Conservation (phyloP, 257 asterid genomes). For the Cynanchum wilfordii region DNA sequence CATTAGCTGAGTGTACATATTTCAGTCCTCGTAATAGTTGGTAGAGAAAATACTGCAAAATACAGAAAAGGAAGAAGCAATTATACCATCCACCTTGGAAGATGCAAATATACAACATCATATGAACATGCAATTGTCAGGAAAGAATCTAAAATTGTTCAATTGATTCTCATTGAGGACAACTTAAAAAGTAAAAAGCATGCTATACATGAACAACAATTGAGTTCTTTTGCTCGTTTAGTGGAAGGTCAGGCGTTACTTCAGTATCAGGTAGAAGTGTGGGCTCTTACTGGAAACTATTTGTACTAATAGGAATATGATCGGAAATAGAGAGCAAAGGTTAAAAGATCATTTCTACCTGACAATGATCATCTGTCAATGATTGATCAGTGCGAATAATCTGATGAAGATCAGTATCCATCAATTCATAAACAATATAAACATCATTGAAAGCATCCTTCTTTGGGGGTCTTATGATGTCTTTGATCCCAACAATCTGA, state of each 20-base stretch:
- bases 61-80: not conserved
- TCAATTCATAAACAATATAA: slow-evolving; percentile 68
- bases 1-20: slow-evolving; percentile 86
- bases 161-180: not conserved
- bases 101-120: not conserved
- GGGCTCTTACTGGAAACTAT: not conserved
- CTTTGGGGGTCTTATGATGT: slow-evolving; percentile 67
- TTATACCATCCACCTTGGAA: not conserved
- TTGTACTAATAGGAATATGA: not conserved
- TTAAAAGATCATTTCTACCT: slow-evolving; percentile 31
- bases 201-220: not conserved
- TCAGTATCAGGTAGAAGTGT: not conserved
- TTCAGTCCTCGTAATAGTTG: slow-evolving; percentile 76
- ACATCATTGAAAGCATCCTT: slow-evolving; percentile 71
- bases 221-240: not conserved
- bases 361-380: slow-evolving; percentile 74
- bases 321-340: not conserved
- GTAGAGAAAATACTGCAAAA: slow-evolving; percentile 74
- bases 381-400: slow-evolving; percentile 78
- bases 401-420: slow-evolving; percentile 91
- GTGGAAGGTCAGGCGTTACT: not conserved
- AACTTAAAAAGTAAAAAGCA: not conserved
- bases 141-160: not conserved
- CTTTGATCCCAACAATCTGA: slow-evolving; percentile 77
- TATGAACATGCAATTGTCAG: not conserved